Percentiles rank a stretch among this genome's conserved stretches.
These are phyloP conservation scores for Cryptococcus hybrid DNA, from an alignment of 1,284 basidiomycete species.

Conservation along the genomic window DNA sequence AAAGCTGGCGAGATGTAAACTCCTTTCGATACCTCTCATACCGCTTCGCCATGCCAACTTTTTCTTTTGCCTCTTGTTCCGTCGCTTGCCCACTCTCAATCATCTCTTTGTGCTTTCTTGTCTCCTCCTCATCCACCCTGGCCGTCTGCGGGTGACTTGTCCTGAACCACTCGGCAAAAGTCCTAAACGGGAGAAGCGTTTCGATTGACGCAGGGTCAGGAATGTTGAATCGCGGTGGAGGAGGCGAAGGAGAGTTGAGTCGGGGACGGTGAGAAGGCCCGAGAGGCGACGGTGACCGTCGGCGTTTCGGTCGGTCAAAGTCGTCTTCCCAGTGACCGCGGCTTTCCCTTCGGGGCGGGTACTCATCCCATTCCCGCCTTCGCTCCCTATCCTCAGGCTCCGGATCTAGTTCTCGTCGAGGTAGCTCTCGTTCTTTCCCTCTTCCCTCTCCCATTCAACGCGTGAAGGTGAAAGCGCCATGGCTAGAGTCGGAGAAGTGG, in stretches of 20 bases:
- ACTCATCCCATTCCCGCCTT: conserved; percentile 18
- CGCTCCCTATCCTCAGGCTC: conserved; percentile 21
- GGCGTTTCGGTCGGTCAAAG: conserved; percentile 63
- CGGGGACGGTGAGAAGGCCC: conserved; percentile 51
- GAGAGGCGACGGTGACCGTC: conserved; percentile 80
- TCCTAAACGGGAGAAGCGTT: conserved; percentile 73
- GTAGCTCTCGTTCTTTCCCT: conserved; percentile 26
- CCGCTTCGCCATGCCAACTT: conserved; percentile 56
- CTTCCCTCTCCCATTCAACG: conserved; percentile 13
- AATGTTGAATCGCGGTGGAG: conserved; percentile 8
- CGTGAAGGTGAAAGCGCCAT: neutral
- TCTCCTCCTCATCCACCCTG: conserved; percentile 42
- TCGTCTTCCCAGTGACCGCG: conserved; percentile 36
- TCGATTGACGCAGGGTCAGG: conserved; percentile 77
- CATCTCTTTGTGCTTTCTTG: conserved; percentile 25
- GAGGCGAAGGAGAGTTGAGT: conserved; percentile 32
- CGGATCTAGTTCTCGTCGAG: conserved; percentile 24
- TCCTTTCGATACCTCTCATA: conserved; percentile 93
- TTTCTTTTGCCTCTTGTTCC: conserved; percentile 60
- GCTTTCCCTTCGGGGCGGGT: conserved; percentile 12
- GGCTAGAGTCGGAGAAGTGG: conserved; percentile 4
- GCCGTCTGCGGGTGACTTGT: conserved; percentile 72
- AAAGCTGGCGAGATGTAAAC: conserved; percentile 67
- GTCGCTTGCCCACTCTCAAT: conserved; percentile 20
- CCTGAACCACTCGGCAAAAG: conserved; percentile 88